phyloP scores from a whole-genome alignment of 2,329 filamentous ascomycete species.

The Botrytis byssoidea region DNA sequence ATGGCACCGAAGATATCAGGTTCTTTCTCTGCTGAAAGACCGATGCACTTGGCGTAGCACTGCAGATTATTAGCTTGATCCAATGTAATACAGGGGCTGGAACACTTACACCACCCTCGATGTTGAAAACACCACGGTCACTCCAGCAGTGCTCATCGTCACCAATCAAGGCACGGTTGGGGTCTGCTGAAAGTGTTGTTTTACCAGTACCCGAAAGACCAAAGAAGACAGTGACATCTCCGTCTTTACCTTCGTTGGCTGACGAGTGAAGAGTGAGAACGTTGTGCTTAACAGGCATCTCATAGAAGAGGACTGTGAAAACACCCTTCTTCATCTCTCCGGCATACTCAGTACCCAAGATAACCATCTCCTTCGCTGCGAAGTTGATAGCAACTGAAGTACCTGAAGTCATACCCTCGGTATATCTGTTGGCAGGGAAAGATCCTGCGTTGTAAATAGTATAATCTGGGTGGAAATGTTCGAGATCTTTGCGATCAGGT shows the following conservation, averaged over 20 bases:
- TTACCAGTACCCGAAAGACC: slow-evolving; percentile 98
- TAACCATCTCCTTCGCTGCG: slow-evolving; percentile 99
- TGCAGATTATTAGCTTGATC: slow-evolving; percentile 26
- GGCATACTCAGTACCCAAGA: slow-evolving; percentile 97
- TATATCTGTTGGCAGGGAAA: slow-evolving; percentile 98
- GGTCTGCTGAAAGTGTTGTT: slow-evolving; percentile 95
- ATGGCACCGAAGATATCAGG: slow-evolving; percentile 97
- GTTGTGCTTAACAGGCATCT: slow-evolving; percentile 99
- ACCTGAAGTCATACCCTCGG: slow-evolving; percentile 96
- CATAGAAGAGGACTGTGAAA: slow-evolving; percentile 99
- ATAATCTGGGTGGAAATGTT: slow-evolving; percentile 98
- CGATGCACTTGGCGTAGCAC: slow-evolving; percentile 99
- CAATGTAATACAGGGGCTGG: background rate
- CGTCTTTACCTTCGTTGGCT: slow-evolving; percentile 91
- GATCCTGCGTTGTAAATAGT: slow-evolving; percentile 99
- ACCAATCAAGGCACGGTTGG: slow-evolving; percentile 92
- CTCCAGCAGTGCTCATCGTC: slow-evolving; percentile 99
- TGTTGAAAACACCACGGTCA: slow-evolving; percentile 97
- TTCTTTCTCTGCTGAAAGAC: slow-evolving; percentile 96
- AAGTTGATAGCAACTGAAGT: slow-evolving; percentile 99
- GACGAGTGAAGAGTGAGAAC: slow-evolving; percentile 98
- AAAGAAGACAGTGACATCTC: slow-evolving; percentile 99
- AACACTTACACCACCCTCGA: slow-evolving; percentile 74
- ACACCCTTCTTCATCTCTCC: slow-evolving; percentile 98
- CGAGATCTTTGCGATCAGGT: slow-evolving; percentile 83